These are phyloP conservation scores for Juglanconis oblonga DNA, from an alignment of 2,329 filamentous ascomycete species.

Conservation along the genomic window DNA sequence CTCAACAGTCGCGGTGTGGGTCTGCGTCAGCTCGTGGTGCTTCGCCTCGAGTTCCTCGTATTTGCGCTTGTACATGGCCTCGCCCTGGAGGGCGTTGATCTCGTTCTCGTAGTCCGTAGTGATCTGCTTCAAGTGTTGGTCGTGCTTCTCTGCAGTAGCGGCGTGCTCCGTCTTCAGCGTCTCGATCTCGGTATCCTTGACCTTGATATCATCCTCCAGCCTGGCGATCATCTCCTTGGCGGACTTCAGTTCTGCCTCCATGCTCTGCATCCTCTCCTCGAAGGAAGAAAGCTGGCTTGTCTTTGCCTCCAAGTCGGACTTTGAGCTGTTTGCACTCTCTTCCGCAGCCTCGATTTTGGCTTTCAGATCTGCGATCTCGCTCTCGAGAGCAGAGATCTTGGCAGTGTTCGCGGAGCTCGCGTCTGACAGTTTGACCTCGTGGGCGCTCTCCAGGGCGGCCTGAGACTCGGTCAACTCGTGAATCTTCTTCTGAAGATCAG, in stretches of 20 bases:
- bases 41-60: conserved; percentile 59
- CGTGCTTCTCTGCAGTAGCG: conserved; percentile 45
- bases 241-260: conserved; percentile 45
- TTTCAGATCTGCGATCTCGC: conserved; percentile 50
- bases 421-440: conserved; percentile 41
- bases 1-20: conserved; percentile 33
- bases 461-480: conserved; percentile 49
- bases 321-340: conserved; percentile 39
- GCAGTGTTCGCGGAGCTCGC: conserved; percentile 42
- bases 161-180: conserved; percentile 49
- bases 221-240: conserved; percentile 46
- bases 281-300: conserved; percentile 37
- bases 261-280: conserved; percentile 37
- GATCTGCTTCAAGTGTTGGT: conserved; percentile 55
- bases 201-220: conserved; percentile 44
- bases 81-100: conserved; percentile 60
- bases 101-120: conserved; percentile 63
- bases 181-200: conserved; percentile 47
- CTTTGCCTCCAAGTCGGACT: conserved; percentile 43
- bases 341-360: conserved; percentile 45
- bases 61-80: conserved; percentile 63
- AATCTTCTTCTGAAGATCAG: conserved; percentile 53
- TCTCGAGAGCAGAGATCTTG: conserved; percentile 49
- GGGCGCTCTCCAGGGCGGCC: conserved; percentile 41
- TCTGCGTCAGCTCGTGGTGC: conserved; percentile 45